phyloP scores from a whole-genome alignment of 257 asterid genomes.

The Thymus quinquecostatus region DNA sequence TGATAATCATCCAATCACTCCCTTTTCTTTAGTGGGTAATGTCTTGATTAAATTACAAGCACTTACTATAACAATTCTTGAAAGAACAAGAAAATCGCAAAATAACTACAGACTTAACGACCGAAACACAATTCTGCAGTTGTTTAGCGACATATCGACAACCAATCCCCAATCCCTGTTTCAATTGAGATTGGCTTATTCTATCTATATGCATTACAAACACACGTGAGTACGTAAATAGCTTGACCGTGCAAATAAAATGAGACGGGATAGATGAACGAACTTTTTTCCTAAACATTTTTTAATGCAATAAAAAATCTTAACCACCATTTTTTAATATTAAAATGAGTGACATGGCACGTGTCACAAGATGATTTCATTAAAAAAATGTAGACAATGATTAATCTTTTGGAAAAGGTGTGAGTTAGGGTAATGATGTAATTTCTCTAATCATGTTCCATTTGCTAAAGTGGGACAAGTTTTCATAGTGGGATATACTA shows the following conservation, averaged over 20 bases:
- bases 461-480: not conserved
- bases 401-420: not conserved
- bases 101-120: no score
- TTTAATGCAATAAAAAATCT: not conserved
- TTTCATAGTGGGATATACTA: not conserved
- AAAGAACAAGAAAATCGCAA: no score
- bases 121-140: no score
- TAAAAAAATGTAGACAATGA: constrained; percentile 1
- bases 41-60: constrained; percentile 19
- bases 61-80: not conserved
- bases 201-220: no score
- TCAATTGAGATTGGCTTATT: no score
- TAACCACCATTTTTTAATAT: not conserved
- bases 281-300: not conserved
- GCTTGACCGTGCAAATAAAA: no score
- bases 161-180: no score
- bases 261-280: no score
- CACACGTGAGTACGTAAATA: no score
- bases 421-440: not conserved
- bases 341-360: not conserved
- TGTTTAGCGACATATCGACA: no score
- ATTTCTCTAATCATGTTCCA: not conserved
- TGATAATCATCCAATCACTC: not conserved
- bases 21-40: not conserved
- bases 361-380: constrained; percentile 4